phyloP scores from a whole-genome alignment of 768 basidiomycete genomes.

The Butyriboletus loyo region DNA sequence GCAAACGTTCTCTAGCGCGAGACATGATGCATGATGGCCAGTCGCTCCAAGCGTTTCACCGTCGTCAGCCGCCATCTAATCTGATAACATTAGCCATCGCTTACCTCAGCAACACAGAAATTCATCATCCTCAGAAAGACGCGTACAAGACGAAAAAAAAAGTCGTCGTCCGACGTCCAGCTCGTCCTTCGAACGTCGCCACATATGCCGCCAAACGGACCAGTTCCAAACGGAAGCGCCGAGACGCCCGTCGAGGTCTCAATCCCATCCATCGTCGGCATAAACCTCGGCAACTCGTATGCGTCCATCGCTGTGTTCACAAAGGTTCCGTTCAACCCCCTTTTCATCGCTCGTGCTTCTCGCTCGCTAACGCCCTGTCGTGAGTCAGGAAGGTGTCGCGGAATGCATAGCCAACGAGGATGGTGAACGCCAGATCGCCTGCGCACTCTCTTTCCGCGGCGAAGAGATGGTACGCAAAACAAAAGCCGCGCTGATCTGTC shows the following conservation, averaged over 20 bases:
- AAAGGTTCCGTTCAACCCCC: conserved; percentile 58
- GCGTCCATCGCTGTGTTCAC: conserved; percentile 94
- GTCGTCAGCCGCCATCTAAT: conserved; percentile 13
- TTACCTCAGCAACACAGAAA: conserved; percentile 10
- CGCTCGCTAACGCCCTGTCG: not conserved
- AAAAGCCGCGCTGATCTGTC: not conserved
- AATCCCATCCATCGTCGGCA: conserved; percentile 72
- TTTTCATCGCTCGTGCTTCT: not conserved
- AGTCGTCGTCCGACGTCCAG: not conserved
- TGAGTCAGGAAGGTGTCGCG: conserved; percentile 74
- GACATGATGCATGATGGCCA: conserved; percentile 10
- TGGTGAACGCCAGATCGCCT: conserved; percentile 96
- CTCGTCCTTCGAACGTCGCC: not conserved
- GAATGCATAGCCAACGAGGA: conserved; percentile 98
- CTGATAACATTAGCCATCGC: not conserved
- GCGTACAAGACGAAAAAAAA: not conserved
- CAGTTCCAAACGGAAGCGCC: conserved; percentile 51
- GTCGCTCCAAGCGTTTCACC: too few species aligned
- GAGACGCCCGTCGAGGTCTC: conserved; percentile 37
- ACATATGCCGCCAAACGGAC: conserved; percentile 40
- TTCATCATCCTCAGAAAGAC: not conserved
- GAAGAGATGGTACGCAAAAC: conserved; percentile 76
- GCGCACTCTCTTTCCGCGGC: conserved; percentile 86
- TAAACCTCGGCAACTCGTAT: conserved; percentile 95
- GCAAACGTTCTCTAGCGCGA: conserved; percentile 1